These are phyloP conservation scores for Flaveria floridana DNA, from an alignment of 140 eudicot species.

Conservation along the genomic window DNA sequence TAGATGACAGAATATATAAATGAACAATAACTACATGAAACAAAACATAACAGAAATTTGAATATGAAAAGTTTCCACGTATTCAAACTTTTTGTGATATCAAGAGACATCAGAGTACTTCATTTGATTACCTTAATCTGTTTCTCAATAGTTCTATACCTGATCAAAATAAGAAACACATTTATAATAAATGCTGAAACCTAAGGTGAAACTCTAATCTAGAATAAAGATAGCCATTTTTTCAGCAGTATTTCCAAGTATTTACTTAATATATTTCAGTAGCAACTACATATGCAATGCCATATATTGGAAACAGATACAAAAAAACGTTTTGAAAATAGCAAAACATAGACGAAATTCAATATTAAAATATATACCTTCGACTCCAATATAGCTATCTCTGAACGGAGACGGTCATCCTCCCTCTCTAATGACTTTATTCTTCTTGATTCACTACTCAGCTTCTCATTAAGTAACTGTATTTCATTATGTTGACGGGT, in stretches of 20 bases:
- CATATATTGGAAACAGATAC: not conserved
- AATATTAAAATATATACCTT: constrained; percentile 54
- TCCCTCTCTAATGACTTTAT: constrained; percentile 89
- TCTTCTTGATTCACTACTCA: constrained; percentile 68
- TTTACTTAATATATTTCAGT: constrained; percentile 1
- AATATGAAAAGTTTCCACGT: not conserved
- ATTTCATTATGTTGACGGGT: constrained; percentile 67
- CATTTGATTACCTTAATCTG: constrained; percentile 15
- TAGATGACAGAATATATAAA: constrained; percentile 18
- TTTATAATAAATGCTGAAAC: not conserved
- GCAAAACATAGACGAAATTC: constrained; percentile 12
- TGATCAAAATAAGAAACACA: constrained; percentile 13
- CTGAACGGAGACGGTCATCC: constrained; percentile 86
- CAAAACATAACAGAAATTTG: constrained; percentile 3
- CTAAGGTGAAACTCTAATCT: not conserved
- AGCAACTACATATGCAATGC: constrained; percentile 18
- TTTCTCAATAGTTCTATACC: constrained; percentile 5
- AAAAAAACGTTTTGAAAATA: not conserved
- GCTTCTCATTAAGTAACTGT: constrained; percentile 65
- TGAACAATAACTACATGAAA: constrained; percentile 15
- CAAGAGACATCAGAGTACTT: not conserved
- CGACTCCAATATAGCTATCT: constrained; percentile 84
- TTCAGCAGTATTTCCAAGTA: not conserved
- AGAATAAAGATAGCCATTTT: not conserved
- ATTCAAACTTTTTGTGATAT: constrained; percentile 4